Evolutionary conservation across 2,329 filamentous ascomycete species (phyloP).

Genomic region (Monosporascus sp.): DNA sequence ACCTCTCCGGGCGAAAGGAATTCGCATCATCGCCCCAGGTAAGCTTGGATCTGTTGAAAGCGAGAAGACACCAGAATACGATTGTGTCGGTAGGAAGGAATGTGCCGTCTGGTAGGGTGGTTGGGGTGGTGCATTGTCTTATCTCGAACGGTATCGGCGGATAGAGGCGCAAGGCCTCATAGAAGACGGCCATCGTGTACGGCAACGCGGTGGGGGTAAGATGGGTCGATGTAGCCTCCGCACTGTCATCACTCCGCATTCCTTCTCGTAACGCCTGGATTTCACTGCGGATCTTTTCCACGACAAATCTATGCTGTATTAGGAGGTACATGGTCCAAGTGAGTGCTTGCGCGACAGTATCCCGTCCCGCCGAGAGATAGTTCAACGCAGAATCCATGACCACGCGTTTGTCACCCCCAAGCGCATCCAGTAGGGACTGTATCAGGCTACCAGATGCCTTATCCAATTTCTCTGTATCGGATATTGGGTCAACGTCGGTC

Average conservation of each 20-base stretch:
- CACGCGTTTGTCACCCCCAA: conserved; percentile 44
- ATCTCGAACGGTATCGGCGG: conserved; percentile 64
- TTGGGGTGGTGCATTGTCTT: conserved; percentile 49
- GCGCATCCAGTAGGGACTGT: conserved; percentile 53
- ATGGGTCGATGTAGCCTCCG: conserved; percentile 22
- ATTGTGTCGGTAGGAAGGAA: conserved; percentile 49
- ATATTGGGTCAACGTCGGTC: conserved; percentile 3
- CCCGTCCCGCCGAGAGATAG: conserved; percentile 59
- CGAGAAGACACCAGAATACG: conserved; percentile 60
- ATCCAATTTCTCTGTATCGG: conserved; percentile 27
- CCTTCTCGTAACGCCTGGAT: conserved; percentile 23
- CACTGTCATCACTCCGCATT: background rate
- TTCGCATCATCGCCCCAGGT: conserved; percentile 56
- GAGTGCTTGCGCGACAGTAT: conserved; percentile 60
- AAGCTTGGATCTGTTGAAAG: conserved; percentile 52
- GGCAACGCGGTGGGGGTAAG: conserved; percentile 43
- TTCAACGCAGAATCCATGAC: conserved; percentile 63
- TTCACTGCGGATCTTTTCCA: conserved; percentile 39
- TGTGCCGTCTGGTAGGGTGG: conserved; percentile 57
- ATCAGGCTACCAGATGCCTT: conserved; percentile 52
- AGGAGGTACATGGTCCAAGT: conserved; percentile 62
- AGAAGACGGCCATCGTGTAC: conserved; percentile 57
- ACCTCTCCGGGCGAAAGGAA: conserved; percentile 52
- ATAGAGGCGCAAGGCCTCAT: conserved; percentile 57
- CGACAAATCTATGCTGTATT: conserved; percentile 42